Evolutionary conservation across 345 rosid genomes (phyloP), one percentile per base, ranked within the genome.

Genomic region (Boechera divaricarpa): DNA sequence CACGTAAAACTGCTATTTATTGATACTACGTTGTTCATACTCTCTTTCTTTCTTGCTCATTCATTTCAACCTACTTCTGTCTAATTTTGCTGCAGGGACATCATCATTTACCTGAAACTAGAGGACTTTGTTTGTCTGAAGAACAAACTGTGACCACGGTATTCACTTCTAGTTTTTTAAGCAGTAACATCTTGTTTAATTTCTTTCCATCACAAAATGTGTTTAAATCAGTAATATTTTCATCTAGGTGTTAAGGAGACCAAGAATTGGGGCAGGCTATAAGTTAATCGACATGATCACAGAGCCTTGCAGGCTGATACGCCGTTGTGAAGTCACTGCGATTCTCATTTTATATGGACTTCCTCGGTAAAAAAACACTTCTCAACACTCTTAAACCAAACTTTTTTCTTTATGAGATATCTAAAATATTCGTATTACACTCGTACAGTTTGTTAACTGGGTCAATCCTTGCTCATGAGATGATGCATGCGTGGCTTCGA

Each of bases 401-500:
- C 9, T 6, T 33, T 10, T 16, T 6, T 61, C 60, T 49, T 73
- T 21, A 47, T 63, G 54, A 60, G 74, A 58, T 31, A 16, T 57
- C 62, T 71, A 8, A 78, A 3, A 8, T 31, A 21, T 31, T 45
- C 18, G 33, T 39, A 4, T 55, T 45, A 5, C 60, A 56, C 7
- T 32, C 70, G 66, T n/a, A 49, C 85, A 96, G 99, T 82, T 82
- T 96, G 85, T 78, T 96, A 83, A 91, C 99, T 8, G 99, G 99
- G 13, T 90, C 99, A 26, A 96, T 96, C 75, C 87, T 96, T 28
- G 98, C 97, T 79, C 99, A 96, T 78, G 99, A 96, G 82, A 88
- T 96, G 97, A 96, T 96, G 99, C 99, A 96, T 8, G 99, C 99
- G 0, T 93, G 98, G 98, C 99, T 96, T 82, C 88, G 98, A 66